phyloP scores from a whole-genome alignment of 805 yeast species.

The Yarrowia hollandica region DNA sequence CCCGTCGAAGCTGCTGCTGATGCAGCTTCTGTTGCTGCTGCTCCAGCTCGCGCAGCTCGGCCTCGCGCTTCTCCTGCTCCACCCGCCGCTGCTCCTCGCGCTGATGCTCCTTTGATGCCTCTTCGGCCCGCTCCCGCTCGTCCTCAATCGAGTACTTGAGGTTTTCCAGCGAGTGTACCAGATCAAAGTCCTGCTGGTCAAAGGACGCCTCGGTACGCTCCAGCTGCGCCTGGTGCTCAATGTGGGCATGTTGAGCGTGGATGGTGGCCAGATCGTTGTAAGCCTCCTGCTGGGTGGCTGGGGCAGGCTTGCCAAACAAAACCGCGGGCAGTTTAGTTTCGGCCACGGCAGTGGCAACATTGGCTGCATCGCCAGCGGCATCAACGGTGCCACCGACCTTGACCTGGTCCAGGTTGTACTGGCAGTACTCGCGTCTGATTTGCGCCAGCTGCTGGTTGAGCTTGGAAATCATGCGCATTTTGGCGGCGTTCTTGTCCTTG shows the following conservation, averaged over 20 bases:
- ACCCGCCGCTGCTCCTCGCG: conserved; percentile 85
- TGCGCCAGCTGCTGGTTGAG: conserved; percentile 34
- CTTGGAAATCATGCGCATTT: conserved; percentile 34
- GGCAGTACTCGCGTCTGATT: conserved; percentile 36
- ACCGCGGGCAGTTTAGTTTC: conserved; percentile 5
- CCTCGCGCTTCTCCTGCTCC: conserved; percentile 79
- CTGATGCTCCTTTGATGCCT: conserved; percentile 46
- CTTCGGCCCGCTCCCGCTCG: conserved; percentile 25
- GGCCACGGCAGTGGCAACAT: not conserved
- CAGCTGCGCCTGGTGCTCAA: conserved; percentile 28
- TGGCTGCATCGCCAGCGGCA: not conserved
- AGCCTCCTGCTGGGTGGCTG: conserved; percentile 7
- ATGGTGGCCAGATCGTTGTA: conserved; percentile 17
- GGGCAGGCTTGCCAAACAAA: conserved; percentile 14
- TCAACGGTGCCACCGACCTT: conserved; percentile 43
- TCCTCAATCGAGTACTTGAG: conserved; percentile 26
- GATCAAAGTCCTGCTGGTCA: conserved; percentile 24
- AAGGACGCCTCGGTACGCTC: conserved; percentile 28
- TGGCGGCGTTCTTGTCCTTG: conserved; percentile 36
- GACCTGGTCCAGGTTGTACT: conserved; percentile 37
- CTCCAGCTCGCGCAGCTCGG: conserved; percentile 79
- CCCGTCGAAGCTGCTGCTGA: not conserved
- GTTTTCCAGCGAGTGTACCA: conserved; percentile 23
- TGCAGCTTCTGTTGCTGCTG: conserved; percentile 7
- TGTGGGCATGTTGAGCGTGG: conserved; percentile 18